Conservation (phyloP, 192 early-diverging fungal species). For the Coemansia sp. region DNA sequence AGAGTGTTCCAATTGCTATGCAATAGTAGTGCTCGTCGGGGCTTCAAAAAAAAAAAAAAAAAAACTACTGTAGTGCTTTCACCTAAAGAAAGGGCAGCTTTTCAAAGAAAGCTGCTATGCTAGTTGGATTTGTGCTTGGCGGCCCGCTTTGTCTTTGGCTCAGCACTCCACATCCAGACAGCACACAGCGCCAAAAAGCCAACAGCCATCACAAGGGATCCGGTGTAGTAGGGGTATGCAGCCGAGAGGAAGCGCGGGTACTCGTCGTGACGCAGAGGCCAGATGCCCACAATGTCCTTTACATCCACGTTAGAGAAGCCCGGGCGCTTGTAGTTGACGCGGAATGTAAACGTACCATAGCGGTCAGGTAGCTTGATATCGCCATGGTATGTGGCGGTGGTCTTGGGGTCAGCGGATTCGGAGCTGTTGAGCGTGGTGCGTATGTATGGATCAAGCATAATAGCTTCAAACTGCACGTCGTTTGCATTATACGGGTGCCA, state of each 20-base stretch:
- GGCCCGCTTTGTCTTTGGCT: constrained; percentile 17
- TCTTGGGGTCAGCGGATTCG: neutral
- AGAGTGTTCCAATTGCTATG: neutral
- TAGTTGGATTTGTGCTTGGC: constrained; percentile 26
- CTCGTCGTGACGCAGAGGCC: constrained; percentile 93
- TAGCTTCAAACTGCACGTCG: constrained; percentile 84
- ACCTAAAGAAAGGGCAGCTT: neutral
- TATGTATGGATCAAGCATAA: constrained; percentile 98
- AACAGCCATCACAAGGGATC: constrained; percentile 75
- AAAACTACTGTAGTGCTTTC: neutral
- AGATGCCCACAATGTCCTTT: constrained; percentile 75
- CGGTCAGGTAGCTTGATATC: constrained; percentile 81
- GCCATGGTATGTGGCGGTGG: constrained; percentile 45
- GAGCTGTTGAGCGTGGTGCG: constrained; percentile 64
- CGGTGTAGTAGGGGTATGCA: constrained; percentile 95
- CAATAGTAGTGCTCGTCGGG: neutral
- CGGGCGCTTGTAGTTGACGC: constrained; percentile 86
- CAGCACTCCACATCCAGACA: constrained; percentile 68
- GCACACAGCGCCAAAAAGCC: constrained; percentile 83
- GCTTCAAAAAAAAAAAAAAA: no score
- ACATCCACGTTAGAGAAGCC: constrained; percentile 76
- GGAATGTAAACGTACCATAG: constrained; percentile 97
- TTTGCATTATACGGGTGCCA: constrained; percentile 81
- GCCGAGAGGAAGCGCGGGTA: constrained; percentile 88
- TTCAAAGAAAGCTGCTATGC: neutral